Conservation (phyloP, 257 asterid genomes). For the Capsicum chinense region DNA sequence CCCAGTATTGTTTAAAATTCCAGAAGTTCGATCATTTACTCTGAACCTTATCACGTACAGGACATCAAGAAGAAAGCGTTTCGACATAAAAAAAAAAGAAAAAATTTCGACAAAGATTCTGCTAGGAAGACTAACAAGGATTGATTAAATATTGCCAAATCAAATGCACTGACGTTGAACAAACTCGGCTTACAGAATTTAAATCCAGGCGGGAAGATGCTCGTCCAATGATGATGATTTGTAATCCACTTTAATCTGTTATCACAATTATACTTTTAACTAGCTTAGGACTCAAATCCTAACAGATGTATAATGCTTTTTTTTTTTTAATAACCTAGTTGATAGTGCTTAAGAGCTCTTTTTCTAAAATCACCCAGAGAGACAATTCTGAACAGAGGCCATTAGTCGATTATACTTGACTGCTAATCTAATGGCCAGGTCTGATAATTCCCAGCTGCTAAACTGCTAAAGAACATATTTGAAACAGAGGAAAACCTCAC, state of each 20-base stretch:
- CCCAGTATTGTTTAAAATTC: neutral
- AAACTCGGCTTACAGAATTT: neutral
- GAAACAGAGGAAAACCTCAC: neutral
- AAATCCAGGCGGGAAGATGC: neutral
- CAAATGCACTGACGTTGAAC: neutral
- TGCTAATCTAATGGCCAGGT: neutral
- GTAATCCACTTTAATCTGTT: neutral
- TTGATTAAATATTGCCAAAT: constrained; percentile 1
- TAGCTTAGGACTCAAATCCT: neutral
- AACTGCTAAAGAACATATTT: neutral
- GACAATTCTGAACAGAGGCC: neutral
- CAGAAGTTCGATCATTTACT: neutral
- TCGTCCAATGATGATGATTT: neutral
- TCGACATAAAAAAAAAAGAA: neutral
- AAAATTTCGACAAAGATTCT: neutral
- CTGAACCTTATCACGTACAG: constrained; percentile 3
- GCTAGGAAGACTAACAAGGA: neutral
- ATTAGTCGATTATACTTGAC: neutral
- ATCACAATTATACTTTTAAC: neutral
- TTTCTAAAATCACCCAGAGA: neutral
- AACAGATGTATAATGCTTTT: neutral
- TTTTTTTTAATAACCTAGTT: neutral
- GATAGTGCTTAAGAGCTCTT: neutral
- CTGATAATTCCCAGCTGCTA: constrained; percentile 3
- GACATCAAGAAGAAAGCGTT: constrained; percentile 19